Evolutionary conservation across 257 asterid genomes (phyloP), one percentile per base, ranked within the genome.

Genomic region (Rubia yunnanensis): DNA sequence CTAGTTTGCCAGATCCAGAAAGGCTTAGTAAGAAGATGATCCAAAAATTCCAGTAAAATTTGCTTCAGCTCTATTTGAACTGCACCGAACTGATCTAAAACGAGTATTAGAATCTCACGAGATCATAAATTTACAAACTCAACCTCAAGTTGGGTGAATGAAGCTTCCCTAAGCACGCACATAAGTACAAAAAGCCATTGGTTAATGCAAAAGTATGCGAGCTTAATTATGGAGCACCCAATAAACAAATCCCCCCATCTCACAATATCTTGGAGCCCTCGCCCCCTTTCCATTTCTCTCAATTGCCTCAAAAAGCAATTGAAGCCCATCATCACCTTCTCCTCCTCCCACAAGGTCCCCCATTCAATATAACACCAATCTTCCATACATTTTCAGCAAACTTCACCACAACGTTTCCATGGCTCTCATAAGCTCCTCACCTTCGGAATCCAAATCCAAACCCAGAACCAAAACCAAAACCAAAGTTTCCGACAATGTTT

Each of bases 351-450:
- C 87, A 80, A 75, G 70, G 57, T 71, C 53, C 70, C 61, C 64
- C 77, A n/a, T 44, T 44, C 52, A 44, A 44, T 44, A 44, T 44
- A 44, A 44, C 52, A 15, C 52, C 52, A 44, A 14, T n/a, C n/a
- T n/a, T n/a, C n/a, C n/a, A n/a, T n/a, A n/a, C 52, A 44, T 15
- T 44, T 44, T 1, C 52, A 15, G 20, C 52, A 15, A 44, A 70
- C 52, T 80, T 81, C 53, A 7, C 24, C 85, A 49, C 82, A 85
- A 5, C 66, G 76, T 7, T 75, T 78, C 77, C 61, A 90, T 85
- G 97, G 90, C 94, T 15, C 72, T 82, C 22, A 80, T 87, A 74
- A 85, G 83, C 46, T 77, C 83, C 75, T 26, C 63, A 31, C 84
- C 85, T 7, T 8, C 64, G 0, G 85, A 80, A 41, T 34, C 70